Conservation (phyloP, 2,329 filamentous ascomycete genomes). For the Trichoderma atrobrunneum region DNA sequence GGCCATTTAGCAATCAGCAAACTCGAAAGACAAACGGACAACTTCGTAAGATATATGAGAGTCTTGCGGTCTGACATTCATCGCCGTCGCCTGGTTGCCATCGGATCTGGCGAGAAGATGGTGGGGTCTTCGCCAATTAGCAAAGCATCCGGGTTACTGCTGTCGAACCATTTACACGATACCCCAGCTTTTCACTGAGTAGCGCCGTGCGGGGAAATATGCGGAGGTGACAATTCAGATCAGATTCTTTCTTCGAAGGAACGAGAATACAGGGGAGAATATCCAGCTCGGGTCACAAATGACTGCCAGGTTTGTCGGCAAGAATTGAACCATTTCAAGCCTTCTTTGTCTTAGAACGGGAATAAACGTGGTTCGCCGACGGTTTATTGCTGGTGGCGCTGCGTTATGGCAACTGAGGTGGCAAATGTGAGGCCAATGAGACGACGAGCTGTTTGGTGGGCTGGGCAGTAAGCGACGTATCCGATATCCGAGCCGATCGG, state of each 20-base stretch:
- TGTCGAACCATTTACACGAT: neutral
- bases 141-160: neutral
- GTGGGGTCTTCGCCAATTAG: slow-evolving; percentile 10
- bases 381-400: slow-evolving; percentile 4
- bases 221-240: slow-evolving; percentile 8
- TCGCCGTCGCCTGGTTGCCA: neutral
- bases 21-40: neutral
- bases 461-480: slow-evolving; percentile 17
- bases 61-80: neutral
- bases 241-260: neutral
- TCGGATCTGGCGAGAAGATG: slow-evolving; percentile 12
- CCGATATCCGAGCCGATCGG: slow-evolving; percentile 31
- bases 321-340: neutral
- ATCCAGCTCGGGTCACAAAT: neutral
- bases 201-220: slow-evolving; percentile 3
- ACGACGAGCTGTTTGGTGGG: neutral
- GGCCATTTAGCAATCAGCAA: neutral
- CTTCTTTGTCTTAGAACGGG: neutral
- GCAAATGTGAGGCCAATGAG: neutral
- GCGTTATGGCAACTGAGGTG: neutral
- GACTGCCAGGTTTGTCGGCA: neutral
- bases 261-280: neutral
- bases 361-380: neutral
- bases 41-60: neutral
- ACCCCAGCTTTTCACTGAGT: slow-evolving; percentile 7